A percentile compares a stretch with the other conserved stretches of the same genome.
These are phyloP conservation scores for Hydrangea macrophylla DNA, from an alignment of 148 eudicot genomes.

Conservation along the genomic window DNA sequence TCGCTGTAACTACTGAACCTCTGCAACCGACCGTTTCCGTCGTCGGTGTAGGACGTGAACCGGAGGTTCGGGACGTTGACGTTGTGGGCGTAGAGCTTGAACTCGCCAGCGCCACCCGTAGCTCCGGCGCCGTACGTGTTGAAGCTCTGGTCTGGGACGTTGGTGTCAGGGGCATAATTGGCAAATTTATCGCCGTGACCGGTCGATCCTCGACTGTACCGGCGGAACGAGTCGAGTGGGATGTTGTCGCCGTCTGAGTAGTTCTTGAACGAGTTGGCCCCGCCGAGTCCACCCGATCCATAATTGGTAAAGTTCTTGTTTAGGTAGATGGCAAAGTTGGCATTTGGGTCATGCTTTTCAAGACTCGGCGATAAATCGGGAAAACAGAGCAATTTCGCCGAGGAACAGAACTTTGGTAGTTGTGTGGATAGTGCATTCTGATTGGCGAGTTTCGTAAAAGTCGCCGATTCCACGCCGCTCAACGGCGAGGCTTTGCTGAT, in stretches of 20 bases:
- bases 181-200: slow-evolving; percentile 48
- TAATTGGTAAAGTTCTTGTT: slow-evolving; percentile 47
- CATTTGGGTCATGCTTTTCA: slow-evolving; percentile 19
- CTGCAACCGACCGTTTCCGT: slow-evolving; percentile 32
- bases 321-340: slow-evolving; percentile 26
- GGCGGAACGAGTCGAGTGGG: slow-evolving; percentile 37
- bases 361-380: slow-evolving; percentile 25
- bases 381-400: slow-evolving; percentile 44
- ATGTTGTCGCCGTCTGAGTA: slow-evolving; percentile 33
- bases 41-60: slow-evolving; percentile 51
- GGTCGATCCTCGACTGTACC: slow-evolving; percentile 45
- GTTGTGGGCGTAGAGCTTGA: slow-evolving; percentile 26
- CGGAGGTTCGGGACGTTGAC: slow-evolving; percentile 37
- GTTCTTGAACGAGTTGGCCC: slow-evolving; percentile 38
- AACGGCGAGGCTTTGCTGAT: slow-evolving; percentile 41
- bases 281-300: slow-evolving; percentile 37
- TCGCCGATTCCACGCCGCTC: slow-evolving; percentile 36
- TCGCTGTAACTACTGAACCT: slow-evolving; percentile 31
- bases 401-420: slow-evolving; percentile 31
- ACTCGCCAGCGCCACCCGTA: slow-evolving; percentile 44
- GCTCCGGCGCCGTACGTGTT: slow-evolving; percentile 48
- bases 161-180: slow-evolving; percentile 30
- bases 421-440: slow-evolving; percentile 33
- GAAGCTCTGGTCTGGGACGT: slow-evolving; percentile 40
- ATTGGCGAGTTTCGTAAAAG: slow-evolving; percentile 39